A percentile compares a stretch with the other conserved stretches of the same genome.
Conservation (phyloP, 345 rosid genomes). For the Citrus mangshanensis region DNA sequence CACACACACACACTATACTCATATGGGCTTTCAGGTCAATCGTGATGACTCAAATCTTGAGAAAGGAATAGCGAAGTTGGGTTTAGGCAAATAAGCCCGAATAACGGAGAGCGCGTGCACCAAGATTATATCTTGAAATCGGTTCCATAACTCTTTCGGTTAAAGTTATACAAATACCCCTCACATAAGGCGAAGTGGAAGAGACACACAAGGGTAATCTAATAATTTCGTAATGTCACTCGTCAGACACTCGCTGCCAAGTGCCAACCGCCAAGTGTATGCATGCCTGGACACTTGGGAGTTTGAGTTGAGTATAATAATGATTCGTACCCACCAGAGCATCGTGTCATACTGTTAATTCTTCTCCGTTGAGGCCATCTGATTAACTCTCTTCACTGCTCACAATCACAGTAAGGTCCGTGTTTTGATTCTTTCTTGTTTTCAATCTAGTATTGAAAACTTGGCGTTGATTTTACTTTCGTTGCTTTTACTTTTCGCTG, state of each 20-base stretch:
- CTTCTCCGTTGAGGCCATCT: background rate
- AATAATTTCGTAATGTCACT: fast-evolving
- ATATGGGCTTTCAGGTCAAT: too few relatives aligned
- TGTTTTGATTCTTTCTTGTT: background rate
- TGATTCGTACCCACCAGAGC: too few relatives aligned
- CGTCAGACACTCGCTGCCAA: background rate
- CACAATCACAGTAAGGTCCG: background rate
- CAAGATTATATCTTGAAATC: background rate
- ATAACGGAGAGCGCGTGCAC: background rate
- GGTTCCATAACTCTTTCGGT: background rate
- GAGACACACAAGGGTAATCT: background rate
- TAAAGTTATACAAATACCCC: background rate
- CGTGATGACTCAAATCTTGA: too few relatives aligned
- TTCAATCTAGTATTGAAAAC: too few relatives aligned
- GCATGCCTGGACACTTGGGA: background rate
- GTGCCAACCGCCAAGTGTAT: background rate
- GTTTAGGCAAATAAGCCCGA: too few relatives aligned
- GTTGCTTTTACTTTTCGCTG: background rate
- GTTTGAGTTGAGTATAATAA: background rate
- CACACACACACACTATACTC: too few relatives aligned
- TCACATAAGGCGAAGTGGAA: background rate
- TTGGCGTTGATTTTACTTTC: background rate
- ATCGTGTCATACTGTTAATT: background rate
- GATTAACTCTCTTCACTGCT: background rate
- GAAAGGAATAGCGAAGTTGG: too few relatives aligned